Percentiles rank a stretch among this genome's conserved stretches.
phyloP scores from a whole-genome alignment of 345 rosid species.

The Linum usitatissimum region DNA sequence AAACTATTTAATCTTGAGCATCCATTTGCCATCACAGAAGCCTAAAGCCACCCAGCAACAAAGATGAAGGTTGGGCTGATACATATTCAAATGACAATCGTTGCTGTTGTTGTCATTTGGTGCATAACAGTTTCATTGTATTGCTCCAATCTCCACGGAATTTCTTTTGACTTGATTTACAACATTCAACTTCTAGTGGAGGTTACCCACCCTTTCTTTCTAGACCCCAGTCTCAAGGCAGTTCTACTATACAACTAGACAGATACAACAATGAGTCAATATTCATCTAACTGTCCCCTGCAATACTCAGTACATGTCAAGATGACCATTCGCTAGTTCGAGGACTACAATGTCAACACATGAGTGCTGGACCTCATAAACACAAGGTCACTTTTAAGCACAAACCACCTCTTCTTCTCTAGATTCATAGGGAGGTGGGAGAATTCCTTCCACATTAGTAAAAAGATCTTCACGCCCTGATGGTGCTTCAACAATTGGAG shows the following conservation, averaged over 20 bases:
- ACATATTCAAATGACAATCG: not conserved
- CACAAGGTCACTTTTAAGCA: too few species aligned
- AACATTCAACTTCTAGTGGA: too few species aligned
- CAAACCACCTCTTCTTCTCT: not conserved
- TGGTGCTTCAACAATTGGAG: conserved; percentile 36
- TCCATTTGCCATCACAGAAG: too few species aligned
- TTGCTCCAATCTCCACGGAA: not conserved
- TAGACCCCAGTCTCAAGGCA: not conserved
- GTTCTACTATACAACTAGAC: not conserved
- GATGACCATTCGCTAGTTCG: not conserved
- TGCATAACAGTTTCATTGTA: not conserved
- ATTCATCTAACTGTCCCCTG: not conserved
- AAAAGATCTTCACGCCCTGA: conserved; percentile 61
- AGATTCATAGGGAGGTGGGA: conserved; percentile 57
- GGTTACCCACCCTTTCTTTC: too few species aligned
- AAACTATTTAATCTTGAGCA: too few species aligned
- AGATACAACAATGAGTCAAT: not conserved
- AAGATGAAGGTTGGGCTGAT: too few species aligned
- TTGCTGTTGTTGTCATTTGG: not conserved
- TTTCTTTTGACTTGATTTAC: too few species aligned
- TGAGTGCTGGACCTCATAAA: too few species aligned
- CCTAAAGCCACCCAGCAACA: too few species aligned
- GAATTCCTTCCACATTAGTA: conserved; percentile 30
- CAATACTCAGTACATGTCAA: not conserved
- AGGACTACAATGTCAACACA: too few species aligned